Conservation (phyloP, 805 yeast species). For the Limtongia smithiae region DNA sequence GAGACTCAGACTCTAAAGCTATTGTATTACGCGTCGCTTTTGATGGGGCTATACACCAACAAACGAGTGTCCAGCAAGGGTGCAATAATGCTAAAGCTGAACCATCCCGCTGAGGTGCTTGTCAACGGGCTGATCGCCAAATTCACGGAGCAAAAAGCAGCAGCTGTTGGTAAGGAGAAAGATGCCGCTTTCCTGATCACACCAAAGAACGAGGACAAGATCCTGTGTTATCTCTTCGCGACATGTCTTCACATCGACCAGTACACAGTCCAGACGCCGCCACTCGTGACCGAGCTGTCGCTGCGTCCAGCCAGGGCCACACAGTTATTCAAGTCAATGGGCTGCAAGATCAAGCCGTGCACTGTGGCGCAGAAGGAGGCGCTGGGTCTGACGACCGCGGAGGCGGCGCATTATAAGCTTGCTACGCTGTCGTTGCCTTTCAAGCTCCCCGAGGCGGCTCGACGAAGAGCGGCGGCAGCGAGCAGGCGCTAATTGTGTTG, state of each 20-base stretch:
- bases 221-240: slow-evolving; percentile 73
- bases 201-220: slow-evolving; percentile 82
- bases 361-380: slow-evolving; percentile 42
- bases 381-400: slow-evolving; percentile 36
- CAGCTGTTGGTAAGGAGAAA: slow-evolving; percentile 35
- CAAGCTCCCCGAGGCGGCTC: slow-evolving; percentile 54
- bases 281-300: slow-evolving; percentile 79
- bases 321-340: slow-evolving; percentile 71
- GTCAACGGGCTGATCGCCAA: slow-evolving; percentile 67
- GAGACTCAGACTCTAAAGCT: slow-evolving; percentile 61
- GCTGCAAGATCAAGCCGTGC: slow-evolving; percentile 72
- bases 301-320: slow-evolving; percentile 49
- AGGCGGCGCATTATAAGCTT: slow-evolving; percentile 59
- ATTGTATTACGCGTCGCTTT: slow-evolving; percentile 72
- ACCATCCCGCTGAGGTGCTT: slow-evolving; percentile 67
- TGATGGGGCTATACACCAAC: slow-evolving; percentile 75
- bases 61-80: slow-evolving; percentile 61
- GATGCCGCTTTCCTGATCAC: slow-evolving; percentile 60
- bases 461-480: slow-evolving; percentile 15
- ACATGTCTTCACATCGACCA: slow-evolving; percentile 71
- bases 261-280: slow-evolving; percentile 69
- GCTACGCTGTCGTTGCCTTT: slow-evolving; percentile 87
- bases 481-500: background rate
- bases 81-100: slow-evolving; percentile 52
- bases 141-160: slow-evolving; percentile 64